Evolutionary conservation across 495 filamentous ascomycete species (phyloP).

Genomic region (Aspergillus steynii): DNA sequence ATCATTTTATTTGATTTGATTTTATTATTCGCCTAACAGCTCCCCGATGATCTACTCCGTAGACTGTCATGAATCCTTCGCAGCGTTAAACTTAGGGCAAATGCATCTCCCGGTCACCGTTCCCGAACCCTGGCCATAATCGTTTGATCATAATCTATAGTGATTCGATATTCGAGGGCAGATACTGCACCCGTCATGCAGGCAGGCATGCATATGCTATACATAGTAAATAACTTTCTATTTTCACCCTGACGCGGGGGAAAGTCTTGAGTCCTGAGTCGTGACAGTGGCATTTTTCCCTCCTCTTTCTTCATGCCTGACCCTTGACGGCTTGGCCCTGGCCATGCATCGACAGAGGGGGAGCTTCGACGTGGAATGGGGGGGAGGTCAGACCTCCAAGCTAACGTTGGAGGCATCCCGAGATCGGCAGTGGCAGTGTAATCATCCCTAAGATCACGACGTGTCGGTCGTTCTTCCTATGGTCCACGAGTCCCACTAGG

Average conservation of each 20-base stretch:
- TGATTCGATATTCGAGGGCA: no score
- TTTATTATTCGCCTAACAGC: no score
- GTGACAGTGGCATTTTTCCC: background rate
- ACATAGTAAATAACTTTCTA: background rate
- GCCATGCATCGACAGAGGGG: background rate
- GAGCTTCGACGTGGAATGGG: background rate
- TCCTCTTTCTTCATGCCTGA: no score
- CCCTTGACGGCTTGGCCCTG: no score
- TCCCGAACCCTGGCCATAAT: background rate
- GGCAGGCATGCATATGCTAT: background rate
- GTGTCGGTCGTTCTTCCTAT: conserved; percentile 13
- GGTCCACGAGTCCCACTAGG: conserved; percentile 15
- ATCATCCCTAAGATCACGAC: conserved; percentile 16
- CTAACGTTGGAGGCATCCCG: conserved; percentile 27
- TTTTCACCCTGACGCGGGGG: background rate
- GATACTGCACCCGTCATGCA: background rate
- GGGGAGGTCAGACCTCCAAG: conserved; percentile 28
- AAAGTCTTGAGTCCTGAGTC: background rate
- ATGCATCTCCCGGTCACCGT: background rate
- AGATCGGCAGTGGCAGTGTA: conserved; percentile 43
- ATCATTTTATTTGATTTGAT: no score
- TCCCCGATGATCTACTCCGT: background rate
- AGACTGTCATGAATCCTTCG: background rate
- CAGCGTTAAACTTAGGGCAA: background rate
- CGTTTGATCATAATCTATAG: background rate